Percentiles rank a stretch among this genome's conserved stretches.
Evolutionary conservation across 495 filamentous ascomycete genomes (phyloP).

Genomic region (Xylaria nigripes): DNA sequence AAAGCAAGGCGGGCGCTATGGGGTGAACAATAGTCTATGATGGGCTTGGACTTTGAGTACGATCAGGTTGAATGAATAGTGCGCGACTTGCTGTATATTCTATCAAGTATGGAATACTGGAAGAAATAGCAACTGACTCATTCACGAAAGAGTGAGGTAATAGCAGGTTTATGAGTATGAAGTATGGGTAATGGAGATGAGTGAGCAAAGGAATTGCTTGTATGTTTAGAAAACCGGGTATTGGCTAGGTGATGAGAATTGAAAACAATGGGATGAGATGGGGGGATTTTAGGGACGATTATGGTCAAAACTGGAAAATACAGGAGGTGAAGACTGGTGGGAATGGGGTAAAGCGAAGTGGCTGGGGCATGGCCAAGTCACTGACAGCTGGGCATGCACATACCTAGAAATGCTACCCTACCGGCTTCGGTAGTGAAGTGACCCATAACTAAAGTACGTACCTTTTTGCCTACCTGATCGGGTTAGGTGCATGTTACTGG

Average conservation of each 20-base stretch:
- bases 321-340: constrained; percentile 3
- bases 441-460: neutral
- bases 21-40: constrained; percentile 4
- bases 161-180: neutral
- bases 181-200: neutral
- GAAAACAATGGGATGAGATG: constrained; percentile 4
- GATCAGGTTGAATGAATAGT: neutral
- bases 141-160: neutral
- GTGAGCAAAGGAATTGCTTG: neutral
- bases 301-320: neutral
- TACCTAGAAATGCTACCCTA: neutral
- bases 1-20: neutral
- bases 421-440: neutral
- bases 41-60: neutral
- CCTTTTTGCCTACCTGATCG: neutral
- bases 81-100: constrained; percentile 2
- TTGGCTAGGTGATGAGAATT: constrained; percentile 6
- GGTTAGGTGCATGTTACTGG: neutral
- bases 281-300: constrained; percentile 7
- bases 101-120: constrained; percentile 9
- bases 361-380: constrained; percentile 14
- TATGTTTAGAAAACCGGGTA: constrained; percentile 6
- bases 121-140: constrained; percentile 1
- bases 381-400: constrained; percentile 9
- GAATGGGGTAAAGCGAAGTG: constrained; percentile 12